Evolutionary conservation across 2,329 filamentous ascomycete genomes (phyloP).

Genomic region (Pseudonectria foliicola): DNA sequence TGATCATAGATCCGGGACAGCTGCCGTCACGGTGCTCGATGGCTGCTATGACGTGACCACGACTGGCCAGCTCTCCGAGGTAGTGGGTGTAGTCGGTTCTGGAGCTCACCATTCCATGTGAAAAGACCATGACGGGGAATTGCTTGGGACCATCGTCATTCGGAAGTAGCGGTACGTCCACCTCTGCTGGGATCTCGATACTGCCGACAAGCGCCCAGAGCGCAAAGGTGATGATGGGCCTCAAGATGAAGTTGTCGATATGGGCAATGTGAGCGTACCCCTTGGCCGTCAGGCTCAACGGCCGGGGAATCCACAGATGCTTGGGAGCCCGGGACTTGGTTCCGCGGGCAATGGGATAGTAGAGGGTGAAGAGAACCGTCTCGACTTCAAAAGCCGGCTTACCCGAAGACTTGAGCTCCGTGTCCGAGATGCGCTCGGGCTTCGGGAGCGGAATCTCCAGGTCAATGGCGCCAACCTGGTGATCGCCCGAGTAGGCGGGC

Average conservation of each 20-base stretch:
- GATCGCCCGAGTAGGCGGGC: constrained; percentile 36
- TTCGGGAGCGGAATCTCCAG: constrained; percentile 36
- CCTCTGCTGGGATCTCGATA: constrained; percentile 40
- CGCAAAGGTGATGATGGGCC: constrained; percentile 35
- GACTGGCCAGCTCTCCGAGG: constrained; percentile 42
- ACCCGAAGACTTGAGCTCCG: constrained; percentile 26
- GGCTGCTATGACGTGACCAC: constrained; percentile 41
- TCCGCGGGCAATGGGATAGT: constrained; percentile 35
- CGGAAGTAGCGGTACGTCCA: constrained; percentile 35
- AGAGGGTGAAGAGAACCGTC: constrained; percentile 42
- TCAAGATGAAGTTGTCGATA: constrained; percentile 35
- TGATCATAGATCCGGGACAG: constrained; percentile 37
- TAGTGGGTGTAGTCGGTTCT: constrained; percentile 46
- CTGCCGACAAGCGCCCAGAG: constrained; percentile 35
- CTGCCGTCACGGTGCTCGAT: constrained; percentile 48
- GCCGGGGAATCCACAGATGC: constrained; percentile 40
- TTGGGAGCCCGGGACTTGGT: constrained; percentile 17
- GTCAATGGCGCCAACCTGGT: constrained; percentile 40
- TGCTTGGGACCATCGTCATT: constrained; percentile 14
- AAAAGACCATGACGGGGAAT: constrained; percentile 43
- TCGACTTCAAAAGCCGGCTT: constrained; percentile 37
- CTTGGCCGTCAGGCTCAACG: constrained; percentile 35
- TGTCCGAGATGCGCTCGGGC: constrained; percentile 24
- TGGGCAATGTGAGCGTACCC: constrained; percentile 40
- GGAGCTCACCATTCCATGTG: constrained; percentile 44